Conservation (phyloP, 495 filamentous ascomycete species). For the Penicillium fimorum region DNA sequence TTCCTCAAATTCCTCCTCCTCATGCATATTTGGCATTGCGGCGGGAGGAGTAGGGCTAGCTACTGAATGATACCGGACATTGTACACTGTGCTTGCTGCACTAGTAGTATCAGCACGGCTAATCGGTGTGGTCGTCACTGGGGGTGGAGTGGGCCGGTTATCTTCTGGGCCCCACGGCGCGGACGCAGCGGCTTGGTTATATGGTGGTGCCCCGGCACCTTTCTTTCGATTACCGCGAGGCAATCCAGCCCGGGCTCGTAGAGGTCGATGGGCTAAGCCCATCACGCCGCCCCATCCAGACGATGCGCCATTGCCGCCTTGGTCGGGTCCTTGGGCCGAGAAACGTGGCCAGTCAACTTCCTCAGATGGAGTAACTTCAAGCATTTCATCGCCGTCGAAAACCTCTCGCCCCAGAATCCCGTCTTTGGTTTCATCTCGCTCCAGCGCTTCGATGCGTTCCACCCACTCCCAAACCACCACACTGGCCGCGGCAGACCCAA, state of each 20-base stretch:
- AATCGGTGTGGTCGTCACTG: conserved; percentile 64
- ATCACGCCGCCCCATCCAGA: conserved; percentile 48
- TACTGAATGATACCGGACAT: conserved; percentile 76
- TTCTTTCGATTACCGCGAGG: conserved; percentile 28
- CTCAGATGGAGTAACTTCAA: conserved; percentile 67
- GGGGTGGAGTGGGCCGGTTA: conserved; percentile 60
- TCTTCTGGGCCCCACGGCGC: conserved; percentile 26
- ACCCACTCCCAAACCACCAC: conserved; percentile 99
- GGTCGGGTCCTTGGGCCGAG: conserved; percentile 32
- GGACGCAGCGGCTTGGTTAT: conserved; percentile 16
- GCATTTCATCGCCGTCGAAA: conserved; percentile 96
- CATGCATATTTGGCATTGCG: conserved; percentile 40
- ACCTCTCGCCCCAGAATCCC: conserved; percentile 92
- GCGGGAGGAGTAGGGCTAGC: conserved; percentile 62
- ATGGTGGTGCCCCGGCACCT: conserved; percentile 15
- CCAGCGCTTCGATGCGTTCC: conserved; percentile 93
- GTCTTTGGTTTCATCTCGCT: conserved; percentile 93
- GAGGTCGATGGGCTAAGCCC: conserved; percentile 38
- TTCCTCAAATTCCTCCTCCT: conserved; percentile 35
- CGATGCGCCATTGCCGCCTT: conserved; percentile 39
- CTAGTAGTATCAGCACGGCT: conserved; percentile 77
- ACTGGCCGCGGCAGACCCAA: conserved; percentile 91
- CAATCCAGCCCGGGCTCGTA: conserved; percentile 36
- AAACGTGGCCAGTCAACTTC: conserved; percentile 56
- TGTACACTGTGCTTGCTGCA: conserved; percentile 80